A percentile compares a stretch with the other conserved stretches of the same genome.
Evolutionary conservation across 164 flowering plant genomes (phyloP).

Genomic region (Piper longum): DNA sequence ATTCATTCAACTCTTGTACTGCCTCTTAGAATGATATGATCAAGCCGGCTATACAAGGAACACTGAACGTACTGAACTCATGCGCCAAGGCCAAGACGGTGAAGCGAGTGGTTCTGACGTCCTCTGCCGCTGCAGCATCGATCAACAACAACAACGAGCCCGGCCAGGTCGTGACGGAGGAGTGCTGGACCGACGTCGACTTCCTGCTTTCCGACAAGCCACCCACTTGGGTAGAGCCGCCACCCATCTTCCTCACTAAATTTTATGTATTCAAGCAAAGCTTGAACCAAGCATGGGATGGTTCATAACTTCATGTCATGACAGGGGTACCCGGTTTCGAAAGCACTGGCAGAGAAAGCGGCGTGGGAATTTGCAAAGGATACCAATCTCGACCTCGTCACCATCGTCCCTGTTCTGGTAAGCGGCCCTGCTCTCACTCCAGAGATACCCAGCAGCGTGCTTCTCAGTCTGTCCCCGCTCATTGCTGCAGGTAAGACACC

Average conservation of each 20-base stretch:
- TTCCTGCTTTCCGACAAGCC: conserved; percentile 43
- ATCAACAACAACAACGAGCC: conserved; percentile 28
- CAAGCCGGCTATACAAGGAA: conserved; percentile 64
- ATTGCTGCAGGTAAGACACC: background rate
- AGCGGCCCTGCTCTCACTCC: conserved; percentile 45
- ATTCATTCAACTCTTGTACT: background rate
- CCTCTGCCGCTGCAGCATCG: conserved; percentile 62
- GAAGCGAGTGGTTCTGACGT: conserved; percentile 53
- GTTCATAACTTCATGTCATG: background rate
- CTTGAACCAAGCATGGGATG: too few relatives aligned
- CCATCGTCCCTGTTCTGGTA: conserved; percentile 53
- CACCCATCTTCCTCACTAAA: too few relatives aligned
- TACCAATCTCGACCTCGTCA: conserved; percentile 47
- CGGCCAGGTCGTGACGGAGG: conserved; percentile 44
- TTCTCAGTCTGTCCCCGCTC: background rate
- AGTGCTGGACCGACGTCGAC: conserved; percentile 57
- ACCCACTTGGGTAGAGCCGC: conserved; percentile 51
- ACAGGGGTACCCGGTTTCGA: conserved; percentile 48
- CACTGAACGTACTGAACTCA: conserved; percentile 37
- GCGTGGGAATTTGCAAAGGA: conserved; percentile 47
- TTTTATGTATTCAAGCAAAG: too few relatives aligned
- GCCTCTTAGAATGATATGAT: conserved; percentile 53
- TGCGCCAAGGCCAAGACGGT: conserved; percentile 50
- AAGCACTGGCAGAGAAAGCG: conserved; percentile 6
- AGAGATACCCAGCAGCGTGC: conserved; percentile 36